Conservation (phyloP, 1,139 yeast species). For the Geotrichum klebahnii region DNA sequence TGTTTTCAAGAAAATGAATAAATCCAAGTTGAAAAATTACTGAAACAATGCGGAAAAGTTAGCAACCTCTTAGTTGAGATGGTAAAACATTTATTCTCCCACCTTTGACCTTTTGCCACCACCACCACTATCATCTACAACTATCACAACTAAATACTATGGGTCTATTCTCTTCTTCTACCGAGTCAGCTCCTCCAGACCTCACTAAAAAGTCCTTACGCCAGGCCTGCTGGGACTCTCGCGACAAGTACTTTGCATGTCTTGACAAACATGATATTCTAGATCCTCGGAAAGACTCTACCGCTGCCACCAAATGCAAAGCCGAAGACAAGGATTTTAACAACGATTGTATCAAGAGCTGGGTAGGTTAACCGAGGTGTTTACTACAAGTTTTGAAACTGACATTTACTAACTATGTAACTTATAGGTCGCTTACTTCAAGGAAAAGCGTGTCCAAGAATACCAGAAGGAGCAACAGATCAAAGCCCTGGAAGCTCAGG, state of each 20-base stretch:
- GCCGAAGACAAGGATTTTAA: conserved; percentile 48
- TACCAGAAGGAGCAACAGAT: conserved; percentile 51
- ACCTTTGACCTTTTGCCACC: not conserved
- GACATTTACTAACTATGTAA: conserved; percentile 2
- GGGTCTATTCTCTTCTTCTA: conserved; percentile 40
- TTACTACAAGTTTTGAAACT: no score
- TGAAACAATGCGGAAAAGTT: not conserved
- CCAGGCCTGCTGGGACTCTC: conserved; percentile 61
- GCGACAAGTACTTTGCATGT: conserved; percentile 58
- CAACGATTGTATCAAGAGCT: conserved; percentile 56
- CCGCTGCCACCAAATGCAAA: conserved; percentile 41
- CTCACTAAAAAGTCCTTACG: conserved; percentile 52
- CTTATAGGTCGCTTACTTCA: conserved; percentile 49
- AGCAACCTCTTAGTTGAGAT: not conserved
- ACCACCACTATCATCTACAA: not conserved
- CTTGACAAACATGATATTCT: conserved; percentile 51
- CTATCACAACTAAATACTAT: conserved; percentile 25
- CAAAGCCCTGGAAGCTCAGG: conserved; percentile 51
- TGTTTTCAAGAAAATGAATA: no score
- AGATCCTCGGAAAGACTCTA: conserved; percentile 39
- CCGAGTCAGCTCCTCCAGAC: conserved; percentile 37
- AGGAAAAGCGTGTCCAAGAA: conserved; percentile 60
- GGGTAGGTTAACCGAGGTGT: conserved; percentile 43
- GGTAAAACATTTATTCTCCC: no score
- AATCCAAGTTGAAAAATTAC: not conserved